A percentile compares a stretch with the other conserved stretches of the same genome.
phyloP scores from a whole-genome alignment of 202 grass and related monocot species.

The Zizania palustris region DNA sequence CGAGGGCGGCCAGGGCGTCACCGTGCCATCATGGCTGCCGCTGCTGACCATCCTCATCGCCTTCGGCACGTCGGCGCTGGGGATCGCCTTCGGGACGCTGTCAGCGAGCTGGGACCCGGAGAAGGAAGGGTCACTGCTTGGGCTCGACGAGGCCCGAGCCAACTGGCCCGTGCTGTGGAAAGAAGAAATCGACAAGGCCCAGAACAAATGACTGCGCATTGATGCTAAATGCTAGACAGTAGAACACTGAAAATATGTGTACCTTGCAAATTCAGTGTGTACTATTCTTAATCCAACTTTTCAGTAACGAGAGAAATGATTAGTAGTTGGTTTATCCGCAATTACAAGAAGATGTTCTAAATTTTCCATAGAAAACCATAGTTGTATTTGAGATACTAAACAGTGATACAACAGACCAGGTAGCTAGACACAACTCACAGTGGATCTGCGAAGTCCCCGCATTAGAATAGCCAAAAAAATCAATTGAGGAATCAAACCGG shows the following conservation, averaged over 20 bases:
- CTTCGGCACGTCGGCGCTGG: slow-evolving; percentile 84
- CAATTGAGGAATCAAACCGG: neutral
- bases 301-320: neutral
- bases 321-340: neutral
- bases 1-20: slow-evolving; percentile 40
- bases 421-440: slow-evolving; percentile 2
- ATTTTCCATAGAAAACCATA: neutral
- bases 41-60: slow-evolving; percentile 63
- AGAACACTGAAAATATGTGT: neutral
- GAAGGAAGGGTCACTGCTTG: slow-evolving; percentile 71
- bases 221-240: neutral
- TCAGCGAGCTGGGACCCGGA: slow-evolving; percentile 82
- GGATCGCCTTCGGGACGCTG: slow-evolving; percentile 87
- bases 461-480: slow-evolving; percentile 10
- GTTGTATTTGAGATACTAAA: slow-evolving; percentile 4
- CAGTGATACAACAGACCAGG: slow-evolving; percentile 29
- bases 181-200: slow-evolving; percentile 60
- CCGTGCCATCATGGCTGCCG: slow-evolving; percentile 59
- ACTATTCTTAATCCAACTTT: neutral
- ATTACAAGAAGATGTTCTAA: neutral
- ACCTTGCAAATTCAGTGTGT: neutral
- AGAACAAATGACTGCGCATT: neutral
- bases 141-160: slow-evolving; percentile 63
- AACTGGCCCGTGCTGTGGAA: slow-evolving; percentile 93
- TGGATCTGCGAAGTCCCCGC: neutral